Base-by-base conservation (phyloP, 2,329 filamentous ascomycete genomes). In the Chalara sp. region DNA sequence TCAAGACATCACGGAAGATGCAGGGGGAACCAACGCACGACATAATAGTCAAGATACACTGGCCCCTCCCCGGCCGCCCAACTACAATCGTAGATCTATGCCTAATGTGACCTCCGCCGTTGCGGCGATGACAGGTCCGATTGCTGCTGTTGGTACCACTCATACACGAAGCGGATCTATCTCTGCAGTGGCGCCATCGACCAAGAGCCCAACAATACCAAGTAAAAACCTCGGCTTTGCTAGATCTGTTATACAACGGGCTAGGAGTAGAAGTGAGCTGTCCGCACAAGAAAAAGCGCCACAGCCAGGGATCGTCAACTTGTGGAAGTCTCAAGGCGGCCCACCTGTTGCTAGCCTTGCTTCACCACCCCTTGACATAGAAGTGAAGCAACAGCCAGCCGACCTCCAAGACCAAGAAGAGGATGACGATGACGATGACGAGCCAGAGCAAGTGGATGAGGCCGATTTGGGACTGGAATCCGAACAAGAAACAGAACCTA, bases 371-470 rank as follows among this genome's bases (percentile, higher is more conserved):
- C 58, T 65, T 28, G 65, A 67, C 31, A 37, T 30, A 6, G 13
- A 40, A 48, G 35, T 28, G n/a, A 29, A n/a, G 37, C 44, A 33
- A 30, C 31, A 12, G 12, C 53, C 50, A 47, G 39, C 42, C 42
- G 35, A 37, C n/a, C 35, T 10, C 35, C 58, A 65, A 33, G 69
- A 74, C 6, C 55, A 54, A 37, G 60, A 63, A 46, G 63, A 67
- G 8, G 72, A 75, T n/a, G 72, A 75, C 6, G 72, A 75, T 4
- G 72, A 76, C 1, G 80, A 83, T 3, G 80, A 85, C 0, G 80
- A 85, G 3, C 79, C 83, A 1, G 81, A 84, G 1, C 75, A 78
- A 10, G 76, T 76, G 3, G 80, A 84, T 37, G 84, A 86, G 37
- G 72, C 73, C 32, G 80, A 83, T 6, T 68, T 84, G 55, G 80